A percentile compares a stretch with the other conserved stretches of the same genome.
Evolutionary conservation across 192 early-diverging fungal species (phyloP).

Genomic region (Coemansia reversa): DNA sequence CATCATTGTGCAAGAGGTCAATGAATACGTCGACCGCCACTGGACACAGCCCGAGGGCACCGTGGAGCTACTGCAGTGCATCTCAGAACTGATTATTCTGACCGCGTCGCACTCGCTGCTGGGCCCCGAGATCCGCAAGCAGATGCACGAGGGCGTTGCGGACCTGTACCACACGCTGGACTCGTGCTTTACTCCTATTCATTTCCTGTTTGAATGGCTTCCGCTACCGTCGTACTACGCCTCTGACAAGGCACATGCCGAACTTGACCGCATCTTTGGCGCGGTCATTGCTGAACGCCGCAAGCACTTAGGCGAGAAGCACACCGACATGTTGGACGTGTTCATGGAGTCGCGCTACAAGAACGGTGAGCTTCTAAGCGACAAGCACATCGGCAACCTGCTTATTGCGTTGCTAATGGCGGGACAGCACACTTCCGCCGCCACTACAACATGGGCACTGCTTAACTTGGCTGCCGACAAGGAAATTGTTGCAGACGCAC

Average conservation of each 20-base stretch:
- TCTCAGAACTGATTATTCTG: constrained; percentile 88
- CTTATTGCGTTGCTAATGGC: constrained; percentile 97
- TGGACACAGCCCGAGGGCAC: constrained; percentile 58
- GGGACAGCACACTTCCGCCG: constrained; percentile 95
- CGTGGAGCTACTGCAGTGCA: constrained; percentile 74
- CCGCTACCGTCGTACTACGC: constrained; percentile 84
- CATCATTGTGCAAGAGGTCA: constrained; percentile 79
- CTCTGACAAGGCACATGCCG: constrained; percentile 80
- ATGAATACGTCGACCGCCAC: constrained; percentile 71
- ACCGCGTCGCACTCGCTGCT: constrained; percentile 93
- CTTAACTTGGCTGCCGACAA: constrained; percentile 81
- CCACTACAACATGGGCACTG: constrained; percentile 89
- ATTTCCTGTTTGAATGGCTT: constrained; percentile 90
- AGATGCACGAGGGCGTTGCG: constrained; percentile 81
- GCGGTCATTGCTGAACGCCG: constrained; percentile 80
- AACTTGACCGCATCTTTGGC: constrained; percentile 79
- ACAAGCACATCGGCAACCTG: constrained; percentile 87
- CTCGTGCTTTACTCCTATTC: constrained; percentile 89
- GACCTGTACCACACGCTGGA: constrained; percentile 94
- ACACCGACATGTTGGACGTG: constrained; percentile 76
- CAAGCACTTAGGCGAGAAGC: constrained; percentile 54
- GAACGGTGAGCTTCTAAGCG: constrained; percentile 78
- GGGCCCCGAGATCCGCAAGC: constrained; percentile 88
- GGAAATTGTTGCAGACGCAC: constrained; percentile 65
- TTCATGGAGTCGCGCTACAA: constrained; percentile 88